Evolutionary conservation across 2,329 filamentous ascomycete genomes (phyloP).

Genomic region (Talaromyces sp.): DNA sequence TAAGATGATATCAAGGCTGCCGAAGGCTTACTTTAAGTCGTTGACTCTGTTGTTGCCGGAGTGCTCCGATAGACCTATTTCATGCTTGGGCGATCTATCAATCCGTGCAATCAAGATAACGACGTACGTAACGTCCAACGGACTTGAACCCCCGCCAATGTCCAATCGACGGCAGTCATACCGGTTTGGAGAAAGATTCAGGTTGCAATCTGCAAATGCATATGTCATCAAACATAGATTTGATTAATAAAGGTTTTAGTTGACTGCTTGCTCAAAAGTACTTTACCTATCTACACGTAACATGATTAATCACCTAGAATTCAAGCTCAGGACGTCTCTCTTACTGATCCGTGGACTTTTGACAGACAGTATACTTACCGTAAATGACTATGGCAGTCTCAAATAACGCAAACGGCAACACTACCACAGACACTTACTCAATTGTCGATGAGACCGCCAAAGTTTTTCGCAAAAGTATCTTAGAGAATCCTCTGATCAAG

Average conservation of each 20-base stretch:
- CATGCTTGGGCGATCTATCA: background rate
- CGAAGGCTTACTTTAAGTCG: background rate
- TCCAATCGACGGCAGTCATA: background rate
- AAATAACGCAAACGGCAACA: background rate
- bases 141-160: background rate
- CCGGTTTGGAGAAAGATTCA: background rate
- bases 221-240: background rate
- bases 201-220: background rate
- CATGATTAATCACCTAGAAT: background rate
- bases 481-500: slow-evolving; percentile 2
- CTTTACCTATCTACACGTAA: background rate
- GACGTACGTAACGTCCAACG: background rate
- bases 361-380: background rate
- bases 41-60: background rate
- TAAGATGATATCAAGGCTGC: background rate
- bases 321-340: background rate
- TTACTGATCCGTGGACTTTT: background rate
- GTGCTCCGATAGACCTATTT: background rate
- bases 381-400: background rate
- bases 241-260: background rate
- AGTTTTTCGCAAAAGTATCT: slow-evolving; percentile 5
- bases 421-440: background rate
- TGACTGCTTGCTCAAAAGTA: background rate
- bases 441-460: slow-evolving; percentile 2
- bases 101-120: background rate